These are phyloP conservation scores for Lotmaria passim DNA, from an alignment of 208 protist genomes.

Conservation along the genomic window DNA sequence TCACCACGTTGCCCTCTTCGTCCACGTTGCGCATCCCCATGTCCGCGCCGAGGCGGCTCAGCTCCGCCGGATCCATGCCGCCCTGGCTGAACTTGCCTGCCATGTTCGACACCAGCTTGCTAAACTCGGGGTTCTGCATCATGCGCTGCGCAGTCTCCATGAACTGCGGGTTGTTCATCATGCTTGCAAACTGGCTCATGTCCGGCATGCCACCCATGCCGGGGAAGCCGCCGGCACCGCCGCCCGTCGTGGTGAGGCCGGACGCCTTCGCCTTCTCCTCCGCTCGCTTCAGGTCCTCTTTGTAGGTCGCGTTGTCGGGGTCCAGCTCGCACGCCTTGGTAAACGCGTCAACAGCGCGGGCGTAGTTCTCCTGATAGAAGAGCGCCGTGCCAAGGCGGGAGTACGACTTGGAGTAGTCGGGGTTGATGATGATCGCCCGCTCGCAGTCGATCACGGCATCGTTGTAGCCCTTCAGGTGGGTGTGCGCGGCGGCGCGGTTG, in stretches of 20 bases:
- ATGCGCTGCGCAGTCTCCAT: constrained; percentile 86
- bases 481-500: constrained; percentile 93
- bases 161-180: constrained; percentile 94
- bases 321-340: constrained; percentile 92
- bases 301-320: constrained; percentile 91
- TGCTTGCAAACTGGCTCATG: constrained; percentile 74
- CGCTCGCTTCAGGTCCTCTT: constrained; percentile 89
- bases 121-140: constrained; percentile 93
- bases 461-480: constrained; percentile 91
- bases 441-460: constrained; percentile 91
- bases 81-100: constrained; percentile 65
- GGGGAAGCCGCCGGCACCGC: constrained; percentile 40
- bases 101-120: constrained; percentile 83
- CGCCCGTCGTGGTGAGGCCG: constrained; percentile 35
- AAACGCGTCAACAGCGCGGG: constrained; percentile 86
- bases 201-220: constrained; percentile 70
- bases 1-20: constrained; percentile 67
- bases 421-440: constrained; percentile 84
- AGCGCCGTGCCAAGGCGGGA: constrained; percentile 88
- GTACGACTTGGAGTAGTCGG: constrained; percentile 91
- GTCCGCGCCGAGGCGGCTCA: constrained; percentile 47
- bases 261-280: constrained; percentile 76
- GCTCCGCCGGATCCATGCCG: constrained; percentile 54
- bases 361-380: constrained; percentile 92
- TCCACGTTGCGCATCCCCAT: constrained; percentile 51